A percentile compares a stretch with the other conserved stretches of the same genome.
phyloP scores from a whole-genome alignment of 2,329 filamentous ascomycete genomes.

The Dactylellina haptotyla region DNA sequence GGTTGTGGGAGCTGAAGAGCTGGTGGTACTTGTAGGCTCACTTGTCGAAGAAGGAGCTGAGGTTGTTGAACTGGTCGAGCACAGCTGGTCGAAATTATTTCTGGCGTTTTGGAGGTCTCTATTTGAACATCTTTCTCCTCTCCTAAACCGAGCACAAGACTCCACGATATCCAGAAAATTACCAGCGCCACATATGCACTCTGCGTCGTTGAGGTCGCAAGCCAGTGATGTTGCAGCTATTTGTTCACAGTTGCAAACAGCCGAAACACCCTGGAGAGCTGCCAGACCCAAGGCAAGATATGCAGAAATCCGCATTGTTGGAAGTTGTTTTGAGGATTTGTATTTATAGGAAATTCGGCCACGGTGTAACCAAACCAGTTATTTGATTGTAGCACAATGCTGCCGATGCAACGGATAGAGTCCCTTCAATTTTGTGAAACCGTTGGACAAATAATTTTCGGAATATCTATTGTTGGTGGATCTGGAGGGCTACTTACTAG shows the following conservation, averaged over 20 bases:
- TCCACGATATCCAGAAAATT: constrained; percentile 23
- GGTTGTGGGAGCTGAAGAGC: constrained; percentile 23
- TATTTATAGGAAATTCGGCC: constrained; percentile 14
- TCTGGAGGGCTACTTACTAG: constrained; percentile 15
- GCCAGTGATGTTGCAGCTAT: constrained; percentile 18
- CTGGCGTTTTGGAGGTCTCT: constrained; percentile 22
- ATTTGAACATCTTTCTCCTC: constrained; percentile 37
- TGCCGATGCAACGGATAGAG: constrained; percentile 3
- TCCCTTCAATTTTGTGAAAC: constrained; percentile 31
- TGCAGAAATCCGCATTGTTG: constrained; percentile 46
- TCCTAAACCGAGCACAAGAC: constrained; percentile 30
- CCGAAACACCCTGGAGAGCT: constrained; percentile 25
- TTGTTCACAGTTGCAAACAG: constrained; percentile 30
- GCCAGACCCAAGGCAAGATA: constrained; percentile 29
- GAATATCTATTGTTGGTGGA: neutral
- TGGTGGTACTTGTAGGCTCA: constrained; percentile 23
- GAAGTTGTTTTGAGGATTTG: neutral
- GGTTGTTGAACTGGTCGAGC: constrained; percentile 11
- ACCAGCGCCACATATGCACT: constrained; percentile 26
- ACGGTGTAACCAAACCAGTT: neutral
- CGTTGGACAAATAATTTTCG: constrained; percentile 28
- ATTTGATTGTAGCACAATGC: neutral
- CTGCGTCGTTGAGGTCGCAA: constrained; percentile 26
- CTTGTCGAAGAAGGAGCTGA: constrained; percentile 29
- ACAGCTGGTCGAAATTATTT: constrained; percentile 7